Conservation (phyloP, 139 green algal species). For the Chlamydomonas sphaeroides region DNA sequence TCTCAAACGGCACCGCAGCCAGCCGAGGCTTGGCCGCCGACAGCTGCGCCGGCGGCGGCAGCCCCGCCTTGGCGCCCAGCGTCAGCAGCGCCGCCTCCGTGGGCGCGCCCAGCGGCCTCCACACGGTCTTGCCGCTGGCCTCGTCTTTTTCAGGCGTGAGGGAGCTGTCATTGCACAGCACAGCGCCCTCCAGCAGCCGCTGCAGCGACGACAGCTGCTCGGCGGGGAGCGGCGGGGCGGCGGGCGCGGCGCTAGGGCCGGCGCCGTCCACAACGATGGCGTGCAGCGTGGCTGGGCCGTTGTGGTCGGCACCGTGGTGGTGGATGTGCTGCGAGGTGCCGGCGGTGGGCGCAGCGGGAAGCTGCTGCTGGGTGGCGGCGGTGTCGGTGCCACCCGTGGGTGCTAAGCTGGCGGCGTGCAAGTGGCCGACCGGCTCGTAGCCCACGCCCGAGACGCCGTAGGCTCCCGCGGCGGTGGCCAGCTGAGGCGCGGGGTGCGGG, state of each 20-base stretch:
- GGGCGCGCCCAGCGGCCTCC: constrained; percentile 39
- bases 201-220: background rate
- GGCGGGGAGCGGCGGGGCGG: background rate
- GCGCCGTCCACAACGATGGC: too few relatives aligned
- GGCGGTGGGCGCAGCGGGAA: too few relatives aligned
- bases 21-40: constrained; percentile 30
- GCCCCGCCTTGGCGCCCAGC: constrained; percentile 44
- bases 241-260: too few relatives aligned
- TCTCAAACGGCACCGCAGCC: constrained; percentile 48
- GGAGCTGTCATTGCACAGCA: constrained; percentile 58
- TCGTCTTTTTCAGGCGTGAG: background rate
- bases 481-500: constrained; percentile 13
- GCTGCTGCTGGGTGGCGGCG: constrained; percentile 26
- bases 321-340: too few relatives aligned
- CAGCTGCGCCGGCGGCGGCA: constrained; percentile 22
- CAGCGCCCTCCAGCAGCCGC: constrained; percentile 32
- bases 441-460: constrained; percentile 54
- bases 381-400: too few relatives aligned
- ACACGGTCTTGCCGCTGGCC: background rate
- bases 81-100: constrained; percentile 55
- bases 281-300: too few relatives aligned
- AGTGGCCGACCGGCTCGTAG: constrained; percentile 51
- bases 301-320: too few relatives aligned
- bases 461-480: constrained; percentile 13
- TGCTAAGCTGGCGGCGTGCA: too few relatives aligned